phyloP scores from a whole-genome alignment of 352 stramenopile species.

The Phytopythium helicoides region DNA sequence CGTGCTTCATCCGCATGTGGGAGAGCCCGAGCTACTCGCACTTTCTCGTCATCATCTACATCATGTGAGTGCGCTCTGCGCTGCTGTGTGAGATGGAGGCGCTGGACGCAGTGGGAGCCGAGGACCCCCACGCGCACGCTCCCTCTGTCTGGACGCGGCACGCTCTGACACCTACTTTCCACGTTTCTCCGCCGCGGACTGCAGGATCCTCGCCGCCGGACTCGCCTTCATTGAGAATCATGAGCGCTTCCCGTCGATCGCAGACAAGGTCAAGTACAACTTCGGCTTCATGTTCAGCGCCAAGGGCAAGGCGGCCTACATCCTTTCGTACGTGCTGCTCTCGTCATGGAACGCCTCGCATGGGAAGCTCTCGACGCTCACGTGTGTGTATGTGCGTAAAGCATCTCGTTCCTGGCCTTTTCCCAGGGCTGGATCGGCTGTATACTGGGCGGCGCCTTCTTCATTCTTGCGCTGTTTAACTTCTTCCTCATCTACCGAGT shows the following conservation, averaged over 20 bases:
- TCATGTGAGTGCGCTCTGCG: slow-evolving; percentile 48
- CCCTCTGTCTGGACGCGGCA: not conserved
- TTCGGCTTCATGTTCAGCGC: slow-evolving; percentile 89
- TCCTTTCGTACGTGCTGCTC: slow-evolving; percentile 57
- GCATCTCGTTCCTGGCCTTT: slow-evolving; percentile 79
- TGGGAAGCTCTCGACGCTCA: not conserved
- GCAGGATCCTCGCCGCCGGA: slow-evolving; percentile 52
- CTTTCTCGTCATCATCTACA: slow-evolving; percentile 84
- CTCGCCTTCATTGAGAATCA: slow-evolving; percentile 86
- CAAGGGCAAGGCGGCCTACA: slow-evolving; percentile 79
- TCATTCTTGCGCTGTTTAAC: slow-evolving; percentile 79
- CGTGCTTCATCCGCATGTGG: slow-evolving; percentile 81
- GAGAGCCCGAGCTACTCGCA: slow-evolving; percentile 71
- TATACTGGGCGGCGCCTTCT: slow-evolving; percentile 70
- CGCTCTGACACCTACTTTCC: slow-evolving; percentile 1
- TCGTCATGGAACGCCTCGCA: not conserved
- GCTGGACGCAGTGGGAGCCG: not conserved
- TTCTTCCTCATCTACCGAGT: slow-evolving; percentile 86
- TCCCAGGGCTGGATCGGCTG: slow-evolving; percentile 80
- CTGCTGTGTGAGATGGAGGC: too few relatives aligned
- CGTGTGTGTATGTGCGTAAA: slow-evolving; percentile 13
- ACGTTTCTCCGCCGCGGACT: not conserved
- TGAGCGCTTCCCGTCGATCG: slow-evolving; percentile 73
- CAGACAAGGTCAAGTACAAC: slow-evolving; percentile 82
- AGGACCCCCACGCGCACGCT: too few relatives aligned